Base-by-base conservation (phyloP, 805 yeast genomes). In the Clavispora phyllophila region DNA sequence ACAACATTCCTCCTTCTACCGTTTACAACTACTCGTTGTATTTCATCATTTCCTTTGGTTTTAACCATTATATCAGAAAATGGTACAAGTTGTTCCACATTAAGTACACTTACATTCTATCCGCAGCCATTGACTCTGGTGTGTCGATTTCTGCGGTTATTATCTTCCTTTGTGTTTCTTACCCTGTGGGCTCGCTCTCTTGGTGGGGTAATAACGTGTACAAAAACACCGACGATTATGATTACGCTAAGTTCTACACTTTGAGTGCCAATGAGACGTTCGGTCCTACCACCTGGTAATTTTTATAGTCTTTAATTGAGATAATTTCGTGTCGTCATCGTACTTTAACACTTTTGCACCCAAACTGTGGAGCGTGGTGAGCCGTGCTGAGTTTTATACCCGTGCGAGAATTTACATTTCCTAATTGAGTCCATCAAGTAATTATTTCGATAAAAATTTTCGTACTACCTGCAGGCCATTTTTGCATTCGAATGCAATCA, bases 351-450 rank as follows among this genome's bases (percentile, higher is more conserved):
- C 23, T 22, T 22, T 22, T 25, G 27, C 27, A 12, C n/a, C 27
- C 27, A 10, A 6, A 25, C 13, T 10, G 13, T 7, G 12, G 9
- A 12, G 27, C 9, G 5, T 10, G 13, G 4, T 4, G 9, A 14
- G 17, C 37, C 42, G 37, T 42, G 20, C 52, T 48, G 42, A 41
- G 5, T 31, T 37, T 15, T 50, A 29, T 48, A 39, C 50, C 33
- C 51, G 39, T 47, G 42, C 38, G 36, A 20, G 57, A 42, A 37
- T 49, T 59, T 62, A 61, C 63, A 55, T 59, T 62, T 47, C 68
- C 68, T 63, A 63, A 53, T 61, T 53, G 68, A 63, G 63, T 53
- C 41, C 54, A 53, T 53, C 51, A 45, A 55, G 68, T 45, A 59
- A 58, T 45, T 49, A 42, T 48, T 49, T 54, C 54, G 67, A 62